phyloP scores from a whole-genome alignment of 768 basidiomycete species.

The Sarcomyxa edulis region DNA sequence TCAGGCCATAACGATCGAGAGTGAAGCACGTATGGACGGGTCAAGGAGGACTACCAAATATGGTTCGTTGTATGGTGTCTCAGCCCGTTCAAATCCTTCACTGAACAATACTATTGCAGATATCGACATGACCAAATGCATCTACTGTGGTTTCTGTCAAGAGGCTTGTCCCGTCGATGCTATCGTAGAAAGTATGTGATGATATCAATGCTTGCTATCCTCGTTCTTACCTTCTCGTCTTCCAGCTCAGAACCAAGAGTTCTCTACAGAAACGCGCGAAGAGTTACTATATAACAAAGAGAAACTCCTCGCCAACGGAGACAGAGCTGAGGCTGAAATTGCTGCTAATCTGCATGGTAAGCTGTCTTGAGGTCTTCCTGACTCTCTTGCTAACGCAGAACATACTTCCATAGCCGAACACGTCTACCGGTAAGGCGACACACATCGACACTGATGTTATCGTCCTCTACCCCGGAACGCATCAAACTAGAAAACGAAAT shows the following conservation, averaged over 20 bases:
- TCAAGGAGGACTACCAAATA: constrained; percentile 97
- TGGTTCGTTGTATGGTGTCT: constrained; percentile 41
- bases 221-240: constrained; percentile 8
- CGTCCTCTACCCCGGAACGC: no score
- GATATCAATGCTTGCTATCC: constrained; percentile 3
- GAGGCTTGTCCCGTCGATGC: constrained; percentile 99
- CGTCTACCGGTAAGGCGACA: constrained; percentile 80
- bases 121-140: constrained; percentile 99
- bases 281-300: constrained; percentile 99
- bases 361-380: constrained; percentile 20
- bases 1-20: constrained; percentile 99
- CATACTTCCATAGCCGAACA: constrained; percentile 61
- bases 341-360: constrained; percentile 86
- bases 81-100: constrained; percentile 4
- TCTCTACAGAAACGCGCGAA: constrained; percentile 95
- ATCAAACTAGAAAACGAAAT: no score
- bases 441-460: no score
- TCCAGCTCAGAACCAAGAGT: constrained; percentile 94
- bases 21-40: constrained; percentile 92
- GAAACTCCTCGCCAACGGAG: constrained; percentile 94
- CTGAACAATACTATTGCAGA: constrained; percentile 40
- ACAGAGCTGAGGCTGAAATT: constrained; percentile 95
- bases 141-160: constrained; percentile 99
- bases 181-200: constrained; percentile 88
- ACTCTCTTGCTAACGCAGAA: constrained; percentile 13